These are phyloP conservation scores for Fimicolochytrium jonesii DNA, from an alignment of 192 early-diverging fungal genomes.

Conservation along the genomic window DNA sequence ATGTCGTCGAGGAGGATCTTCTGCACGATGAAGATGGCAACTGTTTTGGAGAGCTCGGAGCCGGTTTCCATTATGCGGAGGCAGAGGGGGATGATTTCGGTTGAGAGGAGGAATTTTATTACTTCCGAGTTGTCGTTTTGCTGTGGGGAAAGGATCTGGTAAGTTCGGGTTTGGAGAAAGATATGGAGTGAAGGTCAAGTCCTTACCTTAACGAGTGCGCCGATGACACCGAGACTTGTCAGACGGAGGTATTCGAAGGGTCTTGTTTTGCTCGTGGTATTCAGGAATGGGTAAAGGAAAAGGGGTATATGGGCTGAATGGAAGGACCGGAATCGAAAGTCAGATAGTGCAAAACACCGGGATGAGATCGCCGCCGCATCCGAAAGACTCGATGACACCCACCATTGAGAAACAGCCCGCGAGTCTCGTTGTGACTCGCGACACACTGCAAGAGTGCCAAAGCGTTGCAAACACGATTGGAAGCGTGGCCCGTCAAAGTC, in stretches of 20 bases:
- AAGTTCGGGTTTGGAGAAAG: too few species aligned
- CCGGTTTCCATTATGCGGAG: slow-evolving; percentile 99
- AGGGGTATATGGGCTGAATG: slow-evolving; percentile 84
- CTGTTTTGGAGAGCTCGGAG: slow-evolving; percentile 93
- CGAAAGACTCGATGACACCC: slow-evolving; percentile 7
- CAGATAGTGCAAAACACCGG: background rate
- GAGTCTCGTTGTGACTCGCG: slow-evolving; percentile 89
- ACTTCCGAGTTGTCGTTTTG: slow-evolving; percentile 95
- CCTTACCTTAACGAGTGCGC: slow-evolving; percentile 87
- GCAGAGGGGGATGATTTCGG: slow-evolving; percentile 96
- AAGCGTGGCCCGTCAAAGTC: slow-evolving; percentile 78
- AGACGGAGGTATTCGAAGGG: slow-evolving; percentile 95
- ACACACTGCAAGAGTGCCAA: slow-evolving; percentile 93
- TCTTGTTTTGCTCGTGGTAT: slow-evolving; percentile 89
- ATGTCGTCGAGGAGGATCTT: slow-evolving; percentile 93
- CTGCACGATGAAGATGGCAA: slow-evolving; percentile 99
- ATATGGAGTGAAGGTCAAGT: background rate
- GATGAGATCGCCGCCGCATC: too few species aligned
- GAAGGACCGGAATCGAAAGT: too few species aligned
- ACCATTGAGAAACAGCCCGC: slow-evolving; percentile 77
- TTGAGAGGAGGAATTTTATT: slow-evolving; percentile 89
- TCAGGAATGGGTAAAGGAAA: slow-evolving; percentile 97
- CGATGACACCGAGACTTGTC: slow-evolving; percentile 93
- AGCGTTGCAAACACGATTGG: slow-evolving; percentile 95
- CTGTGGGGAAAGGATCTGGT: background rate